Evolutionary conservation across 257 asterid species (phyloP).

Genomic region (Gentiana straminea): DNA sequence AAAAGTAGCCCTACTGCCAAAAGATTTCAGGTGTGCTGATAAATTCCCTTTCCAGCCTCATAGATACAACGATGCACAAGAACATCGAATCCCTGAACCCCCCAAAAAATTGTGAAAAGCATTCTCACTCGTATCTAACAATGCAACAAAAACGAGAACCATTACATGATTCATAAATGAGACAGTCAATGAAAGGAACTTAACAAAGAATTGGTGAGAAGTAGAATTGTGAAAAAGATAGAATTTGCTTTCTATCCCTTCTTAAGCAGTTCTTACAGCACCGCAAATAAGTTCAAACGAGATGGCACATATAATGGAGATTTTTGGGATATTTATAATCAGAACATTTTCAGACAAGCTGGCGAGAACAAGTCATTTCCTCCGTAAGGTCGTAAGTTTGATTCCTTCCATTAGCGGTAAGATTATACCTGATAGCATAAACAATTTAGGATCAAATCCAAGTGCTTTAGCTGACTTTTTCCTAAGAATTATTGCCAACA

Average conservation of each 20-base stretch:
- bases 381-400: too few relatives aligned
- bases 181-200: not conserved
- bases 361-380: too few relatives aligned
- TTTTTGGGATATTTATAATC: too few relatives aligned
- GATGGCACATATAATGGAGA: not conserved
- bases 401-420: too few relatives aligned
- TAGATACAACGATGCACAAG: slow-evolving; percentile 92
- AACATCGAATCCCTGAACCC: slow-evolving; percentile 65
- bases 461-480: too few relatives aligned
- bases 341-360: too few relatives aligned
- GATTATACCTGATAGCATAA: too few relatives aligned
- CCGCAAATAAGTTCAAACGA: not conserved
- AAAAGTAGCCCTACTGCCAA: slow-evolving; percentile 48
- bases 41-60: slow-evolving; percentile 97
- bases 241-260: not conserved
- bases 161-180: too few relatives aligned
- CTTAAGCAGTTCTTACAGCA: not conserved
- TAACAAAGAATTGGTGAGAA: not conserved
- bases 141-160: not conserved
- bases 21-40: slow-evolving; percentile 59
- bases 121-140: not conserved
- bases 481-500: too few relatives aligned
- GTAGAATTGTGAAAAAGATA: not conserved
- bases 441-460: too few relatives aligned
- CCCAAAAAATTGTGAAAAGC: slow-evolving; percentile 4